Evolutionary conservation across 2,329 filamentous ascomycete genomes (phyloP).

Genomic region (Colletotrichum caudatum): DNA sequence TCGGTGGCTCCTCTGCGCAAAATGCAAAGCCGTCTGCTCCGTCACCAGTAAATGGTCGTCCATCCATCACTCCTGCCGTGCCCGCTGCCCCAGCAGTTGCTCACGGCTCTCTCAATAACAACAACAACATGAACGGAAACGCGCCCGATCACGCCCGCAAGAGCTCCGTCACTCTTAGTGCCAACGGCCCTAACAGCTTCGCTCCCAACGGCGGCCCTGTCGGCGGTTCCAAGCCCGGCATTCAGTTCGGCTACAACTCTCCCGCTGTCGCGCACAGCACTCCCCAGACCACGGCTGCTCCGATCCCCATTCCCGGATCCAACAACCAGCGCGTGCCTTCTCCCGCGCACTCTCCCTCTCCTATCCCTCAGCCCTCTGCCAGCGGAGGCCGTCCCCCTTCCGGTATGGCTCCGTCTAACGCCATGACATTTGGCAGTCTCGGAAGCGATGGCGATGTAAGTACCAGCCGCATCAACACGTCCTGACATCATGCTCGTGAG

Average conservation of each 20-base stretch:
- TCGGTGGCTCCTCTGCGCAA: conserved; percentile 64
- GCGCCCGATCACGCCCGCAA: conserved; percentile 83
- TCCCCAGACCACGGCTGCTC: conserved; percentile 68
- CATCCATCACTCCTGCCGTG: conserved; percentile 76
- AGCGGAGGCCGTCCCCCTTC: conserved; percentile 89
- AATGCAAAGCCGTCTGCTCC: conserved; percentile 75
- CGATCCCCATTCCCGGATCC: conserved; percentile 72
- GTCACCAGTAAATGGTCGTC: conserved; percentile 88
- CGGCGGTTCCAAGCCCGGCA: conserved; percentile 71
- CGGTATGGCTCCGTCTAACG: conserved; percentile 73
- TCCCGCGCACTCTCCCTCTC: conserved; percentile 89
- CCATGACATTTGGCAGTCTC: conserved; percentile 87
- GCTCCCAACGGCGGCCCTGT: conserved; percentile 78
- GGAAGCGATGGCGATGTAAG: conserved; percentile 84
- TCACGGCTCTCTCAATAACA: conserved; percentile 66
- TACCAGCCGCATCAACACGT: conserved; percentile 44
- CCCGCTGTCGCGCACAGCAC: conserved; percentile 75
- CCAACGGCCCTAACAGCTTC: conserved; percentile 81
- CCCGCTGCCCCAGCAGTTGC: conserved; percentile 72
- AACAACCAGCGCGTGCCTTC: conserved; percentile 78
- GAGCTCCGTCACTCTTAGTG: conserved; percentile 90
- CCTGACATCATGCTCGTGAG: not conserved
- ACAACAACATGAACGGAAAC: conserved; percentile 73
- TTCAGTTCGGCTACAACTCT: conserved; percentile 88
- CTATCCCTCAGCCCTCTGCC: conserved; percentile 88